A percentile compares a stretch with the other conserved stretches of the same genome.
These are phyloP conservation scores for Ceratobasidium sp. DNA, from an alignment of 1,284 basidiomycete species.

Conservation along the genomic window DNA sequence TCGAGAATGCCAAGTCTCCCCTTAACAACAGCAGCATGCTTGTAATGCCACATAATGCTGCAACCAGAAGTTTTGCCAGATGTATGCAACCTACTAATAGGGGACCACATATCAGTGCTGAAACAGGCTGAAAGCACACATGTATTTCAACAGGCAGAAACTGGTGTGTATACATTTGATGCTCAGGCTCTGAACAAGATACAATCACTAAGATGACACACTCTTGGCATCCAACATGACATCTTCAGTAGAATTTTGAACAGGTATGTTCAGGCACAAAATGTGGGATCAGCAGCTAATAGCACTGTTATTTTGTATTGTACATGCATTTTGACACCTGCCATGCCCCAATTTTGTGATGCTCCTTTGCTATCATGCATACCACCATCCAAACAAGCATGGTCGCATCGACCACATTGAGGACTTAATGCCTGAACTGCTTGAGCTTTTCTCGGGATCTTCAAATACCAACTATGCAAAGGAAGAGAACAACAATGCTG, in stretches of 20 bases:
- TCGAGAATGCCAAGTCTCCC: too few relatives aligned
- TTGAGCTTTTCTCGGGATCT: background rate
- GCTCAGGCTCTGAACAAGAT: background rate
- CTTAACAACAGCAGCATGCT: too few relatives aligned
- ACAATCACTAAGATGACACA: background rate
- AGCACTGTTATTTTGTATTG: background rate
- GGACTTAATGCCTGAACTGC: background rate
- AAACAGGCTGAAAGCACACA: background rate
- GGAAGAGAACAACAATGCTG: slow-evolving; percentile 17
- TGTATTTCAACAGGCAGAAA: background rate
- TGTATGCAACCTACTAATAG: too few relatives aligned
- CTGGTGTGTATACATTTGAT: background rate
- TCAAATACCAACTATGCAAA: background rate
- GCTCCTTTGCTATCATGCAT: background rate
- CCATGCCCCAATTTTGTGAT: background rate
- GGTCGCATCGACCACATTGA: background rate
- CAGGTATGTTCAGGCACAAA: background rate
- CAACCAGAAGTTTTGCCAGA: too few relatives aligned
- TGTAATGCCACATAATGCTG: too few relatives aligned
- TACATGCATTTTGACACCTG: background rate
- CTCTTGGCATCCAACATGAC: background rate
- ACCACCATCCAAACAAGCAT: background rate
- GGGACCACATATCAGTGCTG: too few relatives aligned
- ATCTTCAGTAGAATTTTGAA: background rate
- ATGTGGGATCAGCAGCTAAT: background rate